phyloP scores from a whole-genome alignment of 139 green algal species.

The Bryopsis sp. region DNA sequence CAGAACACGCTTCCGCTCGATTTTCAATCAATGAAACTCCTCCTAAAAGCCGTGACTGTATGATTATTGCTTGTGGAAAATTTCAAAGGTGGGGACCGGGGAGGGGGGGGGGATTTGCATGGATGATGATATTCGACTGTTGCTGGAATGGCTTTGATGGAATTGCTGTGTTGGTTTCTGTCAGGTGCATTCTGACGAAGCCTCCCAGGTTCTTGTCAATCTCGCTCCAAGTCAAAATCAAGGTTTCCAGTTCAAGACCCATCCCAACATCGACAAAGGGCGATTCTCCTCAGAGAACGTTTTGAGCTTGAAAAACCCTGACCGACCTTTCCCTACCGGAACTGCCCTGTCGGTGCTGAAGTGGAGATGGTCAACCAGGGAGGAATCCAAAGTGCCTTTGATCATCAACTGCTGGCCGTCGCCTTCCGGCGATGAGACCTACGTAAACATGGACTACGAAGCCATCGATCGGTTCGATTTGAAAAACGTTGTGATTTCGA shows the following conservation, averaged over 20 bases:
- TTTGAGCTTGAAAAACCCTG: slow-evolving; percentile 87
- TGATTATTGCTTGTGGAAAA: too few relatives aligned
- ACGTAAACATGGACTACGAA: slow-evolving; percentile 99
- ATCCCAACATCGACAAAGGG: slow-evolving; percentile 99
- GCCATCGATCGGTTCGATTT: slow-evolving; percentile 69
- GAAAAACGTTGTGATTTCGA: slow-evolving; percentile 82
- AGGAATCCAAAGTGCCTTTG: slow-evolving; percentile 60
- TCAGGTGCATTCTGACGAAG: slow-evolving; percentile 15
- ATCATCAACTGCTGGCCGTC: slow-evolving; percentile 95
- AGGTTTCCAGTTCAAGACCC: slow-evolving; percentile 99
- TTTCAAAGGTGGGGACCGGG: too few relatives aligned
- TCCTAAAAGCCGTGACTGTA: too few relatives aligned
- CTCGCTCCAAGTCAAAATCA: slow-evolving; percentile 35
- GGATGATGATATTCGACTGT: too few relatives aligned
- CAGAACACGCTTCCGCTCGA: too few relatives aligned
- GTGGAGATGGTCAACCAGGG: slow-evolving; percentile 74
- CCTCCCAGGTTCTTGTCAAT: background rate
- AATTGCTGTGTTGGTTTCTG: background rate
- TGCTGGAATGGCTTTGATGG: too few relatives aligned
- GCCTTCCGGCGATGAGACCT: slow-evolving; percentile 72
- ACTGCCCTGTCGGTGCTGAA: slow-evolving; percentile 89
- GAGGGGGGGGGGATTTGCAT: too few relatives aligned
- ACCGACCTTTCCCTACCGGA: slow-evolving; percentile 79
- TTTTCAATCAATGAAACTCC: too few relatives aligned
- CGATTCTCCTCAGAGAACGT: slow-evolving; percentile 60